A percentile compares a stretch with the other conserved stretches of the same genome.
These are phyloP conservation scores for Agastache rugosa DNA, from an alignment of 257 asterid genomes.

Conservation along the genomic window DNA sequence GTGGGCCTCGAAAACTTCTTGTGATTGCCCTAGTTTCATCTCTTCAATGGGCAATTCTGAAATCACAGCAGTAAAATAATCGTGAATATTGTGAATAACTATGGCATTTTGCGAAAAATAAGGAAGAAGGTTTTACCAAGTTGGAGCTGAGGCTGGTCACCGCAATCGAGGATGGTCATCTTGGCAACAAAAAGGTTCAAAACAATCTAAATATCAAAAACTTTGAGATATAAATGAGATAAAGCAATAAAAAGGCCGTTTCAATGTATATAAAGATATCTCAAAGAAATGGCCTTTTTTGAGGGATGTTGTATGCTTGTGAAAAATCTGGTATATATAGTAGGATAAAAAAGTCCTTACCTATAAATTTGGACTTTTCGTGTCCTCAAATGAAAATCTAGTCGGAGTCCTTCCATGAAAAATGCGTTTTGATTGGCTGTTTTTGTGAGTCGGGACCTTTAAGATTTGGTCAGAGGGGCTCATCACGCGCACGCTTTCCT, in stretches of 20 bases:
- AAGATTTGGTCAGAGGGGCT: not conserved
- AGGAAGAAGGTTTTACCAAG: slow-evolving; percentile 43
- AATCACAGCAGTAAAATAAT: not conserved
- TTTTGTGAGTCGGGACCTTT: not conserved
- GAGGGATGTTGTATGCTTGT: not conserved
- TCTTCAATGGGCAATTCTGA: slow-evolving; percentile 47
- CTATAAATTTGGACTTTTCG: slow-evolving; percentile 43
- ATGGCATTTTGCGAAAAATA: not conserved
- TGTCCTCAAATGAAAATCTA: slow-evolving; percentile 50
- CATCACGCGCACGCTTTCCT: not conserved
- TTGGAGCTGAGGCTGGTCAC: slow-evolving; percentile 56
- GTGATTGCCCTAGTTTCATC: slow-evolving; percentile 26
- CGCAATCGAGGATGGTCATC: slow-evolving; percentile 58
- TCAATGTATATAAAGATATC: not conserved
- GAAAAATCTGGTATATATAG: slow-evolving; percentile 51
- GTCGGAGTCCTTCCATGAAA: slow-evolving; percentile 50
- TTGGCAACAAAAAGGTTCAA: slow-evolving; percentile 5
- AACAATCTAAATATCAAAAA: not conserved
- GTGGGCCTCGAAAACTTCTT: slow-evolving; percentile 50
- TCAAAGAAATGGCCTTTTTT: not conserved
- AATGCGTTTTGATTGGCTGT: slow-evolving; percentile 14
- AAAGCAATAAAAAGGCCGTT: not conserved
- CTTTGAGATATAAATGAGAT: not conserved
- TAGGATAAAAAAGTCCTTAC: slow-evolving; percentile 51
- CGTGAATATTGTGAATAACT: not conserved